Conservation (phyloP, 495 filamentous ascomycete species). For the Hypoxylon trugodes region DNA sequence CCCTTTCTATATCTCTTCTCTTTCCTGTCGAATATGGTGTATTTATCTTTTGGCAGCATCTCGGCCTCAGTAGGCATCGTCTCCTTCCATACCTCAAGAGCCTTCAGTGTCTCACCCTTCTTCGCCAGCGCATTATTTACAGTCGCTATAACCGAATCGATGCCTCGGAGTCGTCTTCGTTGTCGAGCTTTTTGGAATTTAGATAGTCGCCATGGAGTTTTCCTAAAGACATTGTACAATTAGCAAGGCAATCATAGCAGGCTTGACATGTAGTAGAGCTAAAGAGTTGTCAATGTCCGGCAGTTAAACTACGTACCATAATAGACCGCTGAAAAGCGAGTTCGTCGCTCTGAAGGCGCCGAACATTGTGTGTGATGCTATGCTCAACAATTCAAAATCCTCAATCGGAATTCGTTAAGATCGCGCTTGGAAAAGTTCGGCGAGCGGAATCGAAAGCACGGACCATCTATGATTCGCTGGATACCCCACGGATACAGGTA, state of each 20-base stretch:
- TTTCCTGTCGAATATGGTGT: slow-evolving; percentile 96
- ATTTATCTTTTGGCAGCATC: slow-evolving; percentile 97
- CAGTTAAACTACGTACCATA: slow-evolving; percentile 75
- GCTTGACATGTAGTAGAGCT: no score
- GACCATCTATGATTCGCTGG: slow-evolving; percentile 6
- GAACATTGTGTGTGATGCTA: slow-evolving; percentile 65
- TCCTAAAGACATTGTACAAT: slow-evolving; percentile 65
- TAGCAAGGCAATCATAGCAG: slow-evolving; percentile 9
- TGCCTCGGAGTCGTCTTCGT: slow-evolving; percentile 81
- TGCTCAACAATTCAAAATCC: slow-evolving; percentile 15
- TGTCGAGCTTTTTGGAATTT: slow-evolving; percentile 88
- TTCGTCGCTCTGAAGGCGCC: slow-evolving; percentile 82
- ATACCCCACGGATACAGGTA: not conserved
- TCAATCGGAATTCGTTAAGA: slow-evolving; percentile 1
- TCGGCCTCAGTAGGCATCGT: slow-evolving; percentile 97
- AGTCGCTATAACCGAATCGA: slow-evolving; percentile 82
- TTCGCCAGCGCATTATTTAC: slow-evolving; percentile 78
- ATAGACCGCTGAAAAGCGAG: slow-evolving; percentile 78
- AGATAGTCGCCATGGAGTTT: slow-evolving; percentile 97
- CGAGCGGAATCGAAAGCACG: slow-evolving; percentile 23
- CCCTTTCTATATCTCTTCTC: slow-evolving; percentile 95
- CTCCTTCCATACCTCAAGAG: slow-evolving; percentile 85
- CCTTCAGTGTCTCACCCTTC: slow-evolving; percentile 71
- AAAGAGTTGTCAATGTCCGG: no score
- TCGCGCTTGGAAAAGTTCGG: slow-evolving; percentile 31